Conservation (phyloP, 2,329 filamentous ascomycete species). For the Fusarium irregulare region DNA sequence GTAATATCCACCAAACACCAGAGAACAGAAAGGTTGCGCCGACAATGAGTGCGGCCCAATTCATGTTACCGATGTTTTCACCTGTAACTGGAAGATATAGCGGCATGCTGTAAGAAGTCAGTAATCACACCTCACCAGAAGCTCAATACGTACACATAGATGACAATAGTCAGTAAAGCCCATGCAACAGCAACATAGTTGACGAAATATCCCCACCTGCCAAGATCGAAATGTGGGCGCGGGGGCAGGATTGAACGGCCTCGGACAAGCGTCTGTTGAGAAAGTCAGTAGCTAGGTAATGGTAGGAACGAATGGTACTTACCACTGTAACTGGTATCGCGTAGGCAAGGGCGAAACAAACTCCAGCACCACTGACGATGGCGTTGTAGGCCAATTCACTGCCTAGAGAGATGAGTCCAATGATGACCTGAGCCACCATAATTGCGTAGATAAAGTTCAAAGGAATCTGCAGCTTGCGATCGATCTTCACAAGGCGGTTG, state of each 20-base stretch:
- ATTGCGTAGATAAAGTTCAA: conserved; percentile 16
- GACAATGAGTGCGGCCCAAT: too few relatives aligned
- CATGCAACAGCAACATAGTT: conserved; percentile 14
- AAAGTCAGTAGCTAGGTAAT: background rate
- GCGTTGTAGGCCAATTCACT: conserved; percentile 22
- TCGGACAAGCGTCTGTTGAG: background rate
- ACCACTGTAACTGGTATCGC: conserved; percentile 12
- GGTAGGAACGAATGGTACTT: accelerated
- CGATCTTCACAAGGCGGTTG: background rate
- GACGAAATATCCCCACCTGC: conserved; percentile 9
- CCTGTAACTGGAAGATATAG: conserved; percentile 14
- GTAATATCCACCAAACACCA: too few relatives aligned
- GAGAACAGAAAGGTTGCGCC: too few relatives aligned
- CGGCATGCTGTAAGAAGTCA: too few relatives aligned
- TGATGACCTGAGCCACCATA: background rate
- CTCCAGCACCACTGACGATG: conserved; percentile 13
- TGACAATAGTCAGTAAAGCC: conserved; percentile 6
- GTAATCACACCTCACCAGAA: too few relatives aligned
- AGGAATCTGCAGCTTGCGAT: background rate
- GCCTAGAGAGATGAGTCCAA: conserved; percentile 14
- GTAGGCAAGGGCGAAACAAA: conserved; percentile 10
- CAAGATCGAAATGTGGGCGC: conserved; percentile 18
- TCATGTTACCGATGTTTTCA: conserved; percentile 13
- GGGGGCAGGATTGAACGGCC: conserved; percentile 7
- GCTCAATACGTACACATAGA: conserved; percentile 15